phyloP scores from a whole-genome alignment of 495 filamentous ascomycete species.

The Diplogelasinospora grovesii region DNA sequence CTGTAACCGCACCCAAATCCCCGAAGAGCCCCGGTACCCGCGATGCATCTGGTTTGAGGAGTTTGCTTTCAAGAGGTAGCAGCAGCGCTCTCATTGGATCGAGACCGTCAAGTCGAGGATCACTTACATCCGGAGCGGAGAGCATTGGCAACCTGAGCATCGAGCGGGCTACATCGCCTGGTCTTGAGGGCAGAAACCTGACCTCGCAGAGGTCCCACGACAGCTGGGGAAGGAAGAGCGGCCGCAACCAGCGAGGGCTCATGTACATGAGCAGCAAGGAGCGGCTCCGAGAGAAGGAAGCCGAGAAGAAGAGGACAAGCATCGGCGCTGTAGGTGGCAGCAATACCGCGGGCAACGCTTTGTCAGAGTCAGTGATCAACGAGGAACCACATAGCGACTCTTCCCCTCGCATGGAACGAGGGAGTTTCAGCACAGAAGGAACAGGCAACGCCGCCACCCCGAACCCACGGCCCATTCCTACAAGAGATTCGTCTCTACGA shows the following conservation, averaged over 20 bases:
- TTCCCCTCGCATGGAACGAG: slow-evolving; percentile 15
- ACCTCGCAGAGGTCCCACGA: slow-evolving; percentile 42
- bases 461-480: slow-evolving; percentile 49
- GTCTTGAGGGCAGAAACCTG: slow-evolving; percentile 26
- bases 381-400: slow-evolving; percentile 38
- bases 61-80: slow-evolving; percentile 36
- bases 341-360: slow-evolving; percentile 22
- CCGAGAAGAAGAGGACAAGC: slow-evolving; percentile 43
- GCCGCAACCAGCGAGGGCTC: slow-evolving; percentile 43
- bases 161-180: slow-evolving; percentile 42
- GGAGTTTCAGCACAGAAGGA: slow-evolving; percentile 8
- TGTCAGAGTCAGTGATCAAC: slow-evolving; percentile 46
- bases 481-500: slow-evolving; percentile 61
- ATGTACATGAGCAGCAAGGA: slow-evolving; percentile 59
- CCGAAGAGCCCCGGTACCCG: slow-evolving; percentile 36
- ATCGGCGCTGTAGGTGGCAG: slow-evolving; percentile 29
- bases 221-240: slow-evolving; percentile 48
- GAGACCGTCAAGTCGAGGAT: slow-evolving; percentile 47
- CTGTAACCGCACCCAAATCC: slow-evolving; percentile 58
- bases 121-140: slow-evolving; percentile 42
- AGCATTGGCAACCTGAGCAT: slow-evolving; percentile 56
- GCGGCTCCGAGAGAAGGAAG: slow-evolving; percentile 45
- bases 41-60: slow-evolving; percentile 36
- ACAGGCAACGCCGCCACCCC: slow-evolving; percentile 6
- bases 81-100: slow-evolving; percentile 37